phyloP scores from a whole-genome alignment of 2,329 filamentous ascomycete genomes.

The Chaetomiaceae sp. region DNA sequence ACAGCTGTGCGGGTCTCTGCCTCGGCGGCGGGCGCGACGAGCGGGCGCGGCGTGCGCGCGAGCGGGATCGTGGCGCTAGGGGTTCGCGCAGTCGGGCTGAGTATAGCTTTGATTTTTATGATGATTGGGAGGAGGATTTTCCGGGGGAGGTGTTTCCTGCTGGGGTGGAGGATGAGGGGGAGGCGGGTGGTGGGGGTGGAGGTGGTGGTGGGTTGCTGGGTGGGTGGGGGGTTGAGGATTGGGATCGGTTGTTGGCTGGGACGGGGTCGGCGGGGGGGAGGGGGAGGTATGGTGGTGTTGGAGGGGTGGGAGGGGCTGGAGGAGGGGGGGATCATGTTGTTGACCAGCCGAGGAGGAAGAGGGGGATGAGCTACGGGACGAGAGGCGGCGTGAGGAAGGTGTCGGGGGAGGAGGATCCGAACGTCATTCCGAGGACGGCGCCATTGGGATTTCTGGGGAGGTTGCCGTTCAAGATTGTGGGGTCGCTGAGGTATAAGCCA shows the following conservation, averaged over 20 bases:
- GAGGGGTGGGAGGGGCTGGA: conserved; percentile 5
- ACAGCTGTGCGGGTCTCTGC: conserved; percentile 64
- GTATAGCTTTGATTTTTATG: conserved; percentile 93
- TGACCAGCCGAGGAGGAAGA: conserved; percentile 65
- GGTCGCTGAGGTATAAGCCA: conserved; percentile 79
- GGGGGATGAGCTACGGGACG: conserved; percentile 87
- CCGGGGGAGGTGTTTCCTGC: conserved; percentile 52
- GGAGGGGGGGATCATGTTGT: too few relatives aligned
- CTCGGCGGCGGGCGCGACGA: conserved; percentile 66
- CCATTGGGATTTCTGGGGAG: conserved; percentile 79
- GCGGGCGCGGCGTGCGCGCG: conserved; percentile 61
- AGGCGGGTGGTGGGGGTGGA: conserved; percentile 34
- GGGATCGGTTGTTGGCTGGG: conserved; percentile 74
- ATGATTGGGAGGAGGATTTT: conserved; percentile 79
- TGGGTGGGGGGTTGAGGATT: conserved; percentile 74
- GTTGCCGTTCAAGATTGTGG: conserved; percentile 79
- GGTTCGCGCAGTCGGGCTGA: conserved; percentile 64
- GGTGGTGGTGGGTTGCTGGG: conserved; percentile 44
- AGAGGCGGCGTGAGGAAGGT: conserved; percentile 42
- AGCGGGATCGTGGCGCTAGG: conserved; percentile 53
- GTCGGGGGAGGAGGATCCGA: conserved; percentile 65
- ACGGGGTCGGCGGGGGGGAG: conserved; percentile 42
- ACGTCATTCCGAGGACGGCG: conserved; percentile 82
- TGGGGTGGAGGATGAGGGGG: conserved; percentile 61
- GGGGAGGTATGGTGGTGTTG: conserved; percentile 24